Conservation (phyloP, 352 stramenopile species). For the Salisapilia sapeloensis region DNA sequence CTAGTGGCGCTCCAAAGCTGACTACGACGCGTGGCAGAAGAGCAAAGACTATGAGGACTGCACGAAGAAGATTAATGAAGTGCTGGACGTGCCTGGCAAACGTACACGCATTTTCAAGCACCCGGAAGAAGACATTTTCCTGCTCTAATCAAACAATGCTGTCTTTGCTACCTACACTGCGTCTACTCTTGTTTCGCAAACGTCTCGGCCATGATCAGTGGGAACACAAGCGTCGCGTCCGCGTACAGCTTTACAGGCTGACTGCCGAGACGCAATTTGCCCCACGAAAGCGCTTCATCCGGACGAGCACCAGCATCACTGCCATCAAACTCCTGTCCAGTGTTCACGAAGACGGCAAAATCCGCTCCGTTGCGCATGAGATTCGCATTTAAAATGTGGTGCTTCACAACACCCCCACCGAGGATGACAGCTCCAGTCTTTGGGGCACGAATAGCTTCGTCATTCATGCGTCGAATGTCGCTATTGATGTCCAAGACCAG, state of each 20-base stretch:
- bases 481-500: slow-evolving; percentile 95
- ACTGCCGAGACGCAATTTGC: slow-evolving; percentile 92
- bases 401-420: slow-evolving; percentile 95
- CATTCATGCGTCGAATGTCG: slow-evolving; percentile 97
- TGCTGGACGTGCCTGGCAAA: slow-evolving; percentile 74
- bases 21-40: slow-evolving; percentile 62
- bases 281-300: slow-evolving; percentile 99
- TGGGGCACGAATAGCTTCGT: slow-evolving; percentile 90
- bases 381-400: slow-evolving; percentile 99
- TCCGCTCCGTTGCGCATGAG: slow-evolving; percentile 99
- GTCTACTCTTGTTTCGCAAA: slow-evolving; percentile 89
- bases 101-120: slow-evolving; percentile 71
- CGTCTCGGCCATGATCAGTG: slow-evolving; percentile 96
- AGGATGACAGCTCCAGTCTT: slow-evolving; percentile 97
- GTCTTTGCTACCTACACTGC: slow-evolving; percentile 6
- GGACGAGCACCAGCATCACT: slow-evolving; percentile 95
- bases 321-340: slow-evolving; percentile 95
- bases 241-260: slow-evolving; percentile 94
- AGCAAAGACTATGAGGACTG: slow-evolving; percentile 68
- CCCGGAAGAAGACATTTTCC: slow-evolving; percentile 72
- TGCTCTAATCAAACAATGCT: slow-evolving; percentile 27
- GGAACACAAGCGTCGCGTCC: slow-evolving; percentile 97
- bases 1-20: slow-evolving; percentile 62
- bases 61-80: slow-evolving; percentile 74
- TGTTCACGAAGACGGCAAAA: slow-evolving; percentile 99